Base-by-base conservation (phyloP, 495 filamentous ascomycete species). In the Xylaria cubensis region DNA sequence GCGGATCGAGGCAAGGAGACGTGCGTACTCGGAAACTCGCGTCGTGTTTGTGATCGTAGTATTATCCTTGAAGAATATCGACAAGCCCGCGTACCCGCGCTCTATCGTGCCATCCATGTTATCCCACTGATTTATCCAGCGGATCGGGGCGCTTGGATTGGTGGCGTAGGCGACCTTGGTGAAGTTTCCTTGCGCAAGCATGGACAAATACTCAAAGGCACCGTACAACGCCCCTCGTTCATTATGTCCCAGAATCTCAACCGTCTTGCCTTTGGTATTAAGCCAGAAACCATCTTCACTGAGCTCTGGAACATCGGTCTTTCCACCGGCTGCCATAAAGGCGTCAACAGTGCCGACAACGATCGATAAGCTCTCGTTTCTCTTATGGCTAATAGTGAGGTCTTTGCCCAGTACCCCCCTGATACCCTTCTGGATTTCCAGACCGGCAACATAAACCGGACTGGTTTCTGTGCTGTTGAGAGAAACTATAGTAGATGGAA, bases 61-160 rank as follows among this genome's bases (percentile, higher is more conserved):
- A 46, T 88, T 89, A 67, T 88, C 80, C 58, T 80, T 75, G 79
- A 92, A 93, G 82, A 92, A 93, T 70, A 93, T 91, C 10, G 91
- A 93, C 2, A 81, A 75, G 5, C 91, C 91, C n/a, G 82, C 90
- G 71, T 90, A 93, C 42, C 91, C 91, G 48, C 90, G 83, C 78
- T 92, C 90, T 61, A 93, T 90, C 69, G 84, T 90, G 29, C 91
- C 91, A 61, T 92, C 88, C 79, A 92, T 82, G 72, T 93, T 92
- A 77, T 92, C 90, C 91, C 91, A 93, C 72, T 93, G 86, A 76
- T 93, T 92, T 2, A 89, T 85, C 90, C 90, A 92, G 72, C 91
- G 84, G 55, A 93, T 89, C 0, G 88, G 87, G 0, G 88, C 89
- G 44, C 84, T 82, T 0, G 91, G 90, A 71, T 87, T 92, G 4